These are phyloP conservation scores for Geum urbanum DNA, from an alignment of 306 rosid species.

Conservation along the genomic window DNA sequence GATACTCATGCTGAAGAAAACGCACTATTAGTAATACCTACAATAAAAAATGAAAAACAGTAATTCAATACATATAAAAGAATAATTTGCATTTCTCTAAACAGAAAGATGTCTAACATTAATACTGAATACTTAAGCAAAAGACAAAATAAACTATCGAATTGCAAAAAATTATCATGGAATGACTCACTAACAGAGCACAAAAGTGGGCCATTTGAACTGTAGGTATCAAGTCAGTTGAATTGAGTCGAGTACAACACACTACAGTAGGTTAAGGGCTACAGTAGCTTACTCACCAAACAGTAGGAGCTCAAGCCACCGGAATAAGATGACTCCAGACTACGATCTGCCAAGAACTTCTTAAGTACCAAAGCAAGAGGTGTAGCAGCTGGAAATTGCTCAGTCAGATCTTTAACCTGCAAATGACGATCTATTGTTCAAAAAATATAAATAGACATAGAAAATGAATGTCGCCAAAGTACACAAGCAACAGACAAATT, in stretches of 20 bases:
- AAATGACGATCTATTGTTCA: conserved; percentile 3
- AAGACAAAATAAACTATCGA: neutral
- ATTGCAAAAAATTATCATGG: neutral
- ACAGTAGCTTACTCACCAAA: conserved; percentile 59
- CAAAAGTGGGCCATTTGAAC: conserved; percentile 1
- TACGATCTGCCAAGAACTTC: conserved; percentile 91
- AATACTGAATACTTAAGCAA: conserved; percentile 12
- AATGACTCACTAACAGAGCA: neutral
- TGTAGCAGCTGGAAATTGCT: conserved; percentile 89
- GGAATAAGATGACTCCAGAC: conserved; percentile 93
- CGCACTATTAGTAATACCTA: conserved; percentile 85
- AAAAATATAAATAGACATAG: neutral
- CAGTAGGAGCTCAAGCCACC: conserved; percentile 98
- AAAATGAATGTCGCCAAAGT: neutral
- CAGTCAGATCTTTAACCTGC: conserved; percentile 82
- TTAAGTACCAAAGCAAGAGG: conserved; percentile 90
- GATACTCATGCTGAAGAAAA: conserved; percentile 95
- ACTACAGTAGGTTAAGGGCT: conserved; percentile 13
- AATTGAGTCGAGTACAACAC: neutral
- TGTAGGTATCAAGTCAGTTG: neutral
- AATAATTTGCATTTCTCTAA: conserved; percentile 4
- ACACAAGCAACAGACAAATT: neutral
- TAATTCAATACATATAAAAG: conserved; percentile 13
- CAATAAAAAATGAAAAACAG: conserved; percentile 10
- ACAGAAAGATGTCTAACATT: neutral